These are phyloP conservation scores for Pichia sp. DNA, from an alignment of 1,139 yeast genomes.

Conservation along the genomic window DNA sequence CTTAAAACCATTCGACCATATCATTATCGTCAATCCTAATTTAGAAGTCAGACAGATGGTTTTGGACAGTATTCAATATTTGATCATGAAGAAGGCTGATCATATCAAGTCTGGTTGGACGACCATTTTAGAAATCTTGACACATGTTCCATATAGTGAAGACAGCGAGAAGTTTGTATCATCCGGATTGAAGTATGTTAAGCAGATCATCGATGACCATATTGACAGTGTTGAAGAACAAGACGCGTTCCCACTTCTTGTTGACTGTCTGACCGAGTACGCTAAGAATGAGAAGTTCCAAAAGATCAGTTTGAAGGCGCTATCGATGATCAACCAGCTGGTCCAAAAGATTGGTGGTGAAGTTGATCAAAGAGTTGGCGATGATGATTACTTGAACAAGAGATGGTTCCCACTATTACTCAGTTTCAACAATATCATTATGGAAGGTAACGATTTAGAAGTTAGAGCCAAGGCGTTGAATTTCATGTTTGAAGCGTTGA, in stretches of 20 bases:
- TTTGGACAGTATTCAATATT: conserved; percentile 83
- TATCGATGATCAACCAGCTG: conserved; percentile 69
- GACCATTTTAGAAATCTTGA: conserved; percentile 77
- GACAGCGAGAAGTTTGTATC: conserved; percentile 55
- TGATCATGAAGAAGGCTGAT: conserved; percentile 73
- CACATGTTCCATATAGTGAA: conserved; percentile 56
- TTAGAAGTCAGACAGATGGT: conserved; percentile 85
- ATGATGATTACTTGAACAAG: conserved; percentile 43
- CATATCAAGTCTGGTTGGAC: conserved; percentile 94
- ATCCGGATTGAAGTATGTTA: conserved; percentile 63
- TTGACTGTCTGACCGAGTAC: conserved; percentile 73
- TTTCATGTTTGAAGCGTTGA: conserved; percentile 75
- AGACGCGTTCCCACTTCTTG: conserved; percentile 72
- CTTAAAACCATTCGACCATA: conserved; percentile 84
- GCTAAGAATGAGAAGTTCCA: conserved; percentile 87
- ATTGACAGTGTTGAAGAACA: conserved; percentile 65
- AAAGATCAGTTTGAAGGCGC: conserved; percentile 73
- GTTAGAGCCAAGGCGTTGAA: conserved; percentile 88
- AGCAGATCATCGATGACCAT: conserved; percentile 60
- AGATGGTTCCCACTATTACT: conserved; percentile 82
- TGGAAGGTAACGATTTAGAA: conserved; percentile 94
- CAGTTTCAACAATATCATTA: conserved; percentile 84
- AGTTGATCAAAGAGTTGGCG: conserved; percentile 20
- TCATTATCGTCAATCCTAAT: conserved; percentile 65
- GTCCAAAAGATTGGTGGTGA: conserved; percentile 55